A percentile compares a stretch with the other conserved stretches of the same genome.
phyloP scores from a whole-genome alignment of 306 rosid species.

The Psophocarpus tetragonolobus region DNA sequence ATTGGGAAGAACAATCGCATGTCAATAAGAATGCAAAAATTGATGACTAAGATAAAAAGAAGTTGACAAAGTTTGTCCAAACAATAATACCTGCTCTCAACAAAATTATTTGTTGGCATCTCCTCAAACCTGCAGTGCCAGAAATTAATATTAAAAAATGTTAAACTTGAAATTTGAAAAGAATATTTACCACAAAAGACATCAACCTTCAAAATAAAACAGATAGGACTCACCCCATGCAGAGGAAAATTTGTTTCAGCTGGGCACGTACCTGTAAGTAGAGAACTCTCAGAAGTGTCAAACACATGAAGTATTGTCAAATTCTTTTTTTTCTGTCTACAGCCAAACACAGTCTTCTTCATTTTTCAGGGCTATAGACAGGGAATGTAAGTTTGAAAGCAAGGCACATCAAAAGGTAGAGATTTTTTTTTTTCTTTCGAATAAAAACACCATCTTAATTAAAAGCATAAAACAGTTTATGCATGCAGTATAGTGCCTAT shows the following conservation, averaged over 20 bases:
- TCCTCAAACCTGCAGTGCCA: conserved; percentile 81
- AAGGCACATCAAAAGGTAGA: neutral
- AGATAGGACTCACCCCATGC: conserved; percentile 77
- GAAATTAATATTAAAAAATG: conserved; percentile 3
- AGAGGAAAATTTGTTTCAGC: conserved; percentile 75
- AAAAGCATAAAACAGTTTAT: neutral
- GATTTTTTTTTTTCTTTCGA: neutral
- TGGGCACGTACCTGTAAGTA: conserved; percentile 74
- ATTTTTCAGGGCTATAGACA: neutral
- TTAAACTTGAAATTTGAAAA: conserved; percentile 9
- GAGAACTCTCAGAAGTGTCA: conserved; percentile 28
- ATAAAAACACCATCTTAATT: conserved; percentile 2
- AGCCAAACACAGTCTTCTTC: neutral
- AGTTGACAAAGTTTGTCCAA: neutral
- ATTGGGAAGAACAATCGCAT: neutral
- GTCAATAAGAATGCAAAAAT: neutral
- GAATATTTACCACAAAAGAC: conserved; percentile 18
- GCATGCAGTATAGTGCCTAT: neutral
- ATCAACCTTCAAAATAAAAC: conserved; percentile 15
- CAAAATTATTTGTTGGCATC: conserved; percentile 96
- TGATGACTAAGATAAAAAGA: neutral
- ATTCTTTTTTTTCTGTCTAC: too few relatives aligned
- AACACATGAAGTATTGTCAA: conserved; percentile 5
- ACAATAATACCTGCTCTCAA: conserved; percentile 87
- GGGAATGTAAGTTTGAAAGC: neutral